phyloP scores from a whole-genome alignment of 345 rosid genomes.

The Microthlaspi erraticum region DNA sequence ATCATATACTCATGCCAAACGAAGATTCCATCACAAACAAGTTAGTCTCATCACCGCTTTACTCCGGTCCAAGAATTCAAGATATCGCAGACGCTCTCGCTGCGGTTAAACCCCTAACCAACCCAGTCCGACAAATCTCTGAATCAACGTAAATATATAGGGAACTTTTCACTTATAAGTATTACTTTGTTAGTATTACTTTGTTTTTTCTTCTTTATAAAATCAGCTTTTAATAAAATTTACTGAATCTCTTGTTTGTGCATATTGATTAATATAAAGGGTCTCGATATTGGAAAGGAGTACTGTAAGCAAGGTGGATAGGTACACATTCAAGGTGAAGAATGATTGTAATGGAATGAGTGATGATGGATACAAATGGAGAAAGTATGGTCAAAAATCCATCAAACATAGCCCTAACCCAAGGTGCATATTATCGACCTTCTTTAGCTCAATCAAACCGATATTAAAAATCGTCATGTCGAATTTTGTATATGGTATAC shows the following conservation, averaged over 20 bases:
- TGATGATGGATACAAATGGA: conserved; percentile 97
- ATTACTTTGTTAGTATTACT: neutral
- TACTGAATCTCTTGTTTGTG: conserved; percentile 7
- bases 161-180: neutral
- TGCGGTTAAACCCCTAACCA: conserved; percentile 3
- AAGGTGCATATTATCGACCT: conserved; percentile 48
- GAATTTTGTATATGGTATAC: neutral
- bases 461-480: neutral
- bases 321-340: conserved; percentile 75
- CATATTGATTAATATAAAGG: conserved; percentile 5
- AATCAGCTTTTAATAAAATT: conserved; percentile 20
- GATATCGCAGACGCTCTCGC: conserved; percentile 61
- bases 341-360: conserved; percentile 57
- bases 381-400: conserved; percentile 92
- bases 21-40: conserved; percentile 42
- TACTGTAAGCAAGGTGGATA: conserved; percentile 56
- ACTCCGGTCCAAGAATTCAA: conserved; percentile 63
- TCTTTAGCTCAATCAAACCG: neutral
- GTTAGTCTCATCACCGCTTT: conserved; percentile 51
- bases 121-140: conserved; percentile 13
- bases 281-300: conserved; percentile 15
- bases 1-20: conserved; percentile 24
- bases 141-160: conserved; percentile 3
- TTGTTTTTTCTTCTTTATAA: neutral
- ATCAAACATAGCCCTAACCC: conserved; percentile 89